Conservation (phyloP, 192 early-diverging fungal genomes). For the Coemansia sp. region DNA sequence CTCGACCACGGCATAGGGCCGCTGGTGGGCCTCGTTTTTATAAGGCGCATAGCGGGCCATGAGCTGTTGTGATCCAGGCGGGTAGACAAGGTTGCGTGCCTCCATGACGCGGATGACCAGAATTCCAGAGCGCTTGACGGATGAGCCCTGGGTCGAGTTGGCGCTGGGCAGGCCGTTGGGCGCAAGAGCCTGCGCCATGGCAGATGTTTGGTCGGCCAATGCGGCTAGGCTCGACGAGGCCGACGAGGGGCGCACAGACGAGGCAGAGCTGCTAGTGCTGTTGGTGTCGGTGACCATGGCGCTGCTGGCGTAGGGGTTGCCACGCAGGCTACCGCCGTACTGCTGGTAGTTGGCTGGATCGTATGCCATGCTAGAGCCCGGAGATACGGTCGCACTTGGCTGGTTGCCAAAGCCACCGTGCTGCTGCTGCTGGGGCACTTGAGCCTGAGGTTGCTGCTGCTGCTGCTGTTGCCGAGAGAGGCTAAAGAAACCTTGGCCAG, state of each 20-base stretch:
- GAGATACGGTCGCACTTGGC: constrained; percentile 5
- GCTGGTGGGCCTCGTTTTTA: constrained; percentile 65
- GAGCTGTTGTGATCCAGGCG: constrained; percentile 63
- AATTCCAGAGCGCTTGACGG: constrained; percentile 62
- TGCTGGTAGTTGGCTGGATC: constrained; percentile 13
- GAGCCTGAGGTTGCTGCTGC: constrained; percentile 24
- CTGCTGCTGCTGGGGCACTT: constrained; percentile 11
- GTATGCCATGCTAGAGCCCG: constrained; percentile 27
- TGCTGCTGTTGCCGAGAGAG: constrained; percentile 23
- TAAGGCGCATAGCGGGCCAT: constrained; percentile 59
- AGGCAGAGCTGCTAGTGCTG: constrained; percentile 29
- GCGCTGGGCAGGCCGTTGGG: constrained; percentile 52
- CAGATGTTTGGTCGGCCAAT: background rate
- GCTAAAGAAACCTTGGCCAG: constrained; percentile 21
- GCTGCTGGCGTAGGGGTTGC: constrained; percentile 15
- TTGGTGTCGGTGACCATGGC: constrained; percentile 17
- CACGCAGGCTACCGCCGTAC: constrained; percentile 17
- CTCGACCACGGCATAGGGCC: constrained; percentile 90
- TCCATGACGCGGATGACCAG: constrained; percentile 87
- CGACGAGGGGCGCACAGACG: constrained; percentile 24
- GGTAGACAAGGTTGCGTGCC: constrained; percentile 74
- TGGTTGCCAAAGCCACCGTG: constrained; percentile 15
- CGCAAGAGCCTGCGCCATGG: constrained; percentile 27
- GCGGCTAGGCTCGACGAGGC: constrained; percentile 26
- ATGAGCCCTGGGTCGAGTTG: constrained; percentile 25